These are phyloP conservation scores for Groenewaldozyma salmanticensis DNA, from an alignment of 805 yeast genomes.

Conservation along the genomic window DNA sequence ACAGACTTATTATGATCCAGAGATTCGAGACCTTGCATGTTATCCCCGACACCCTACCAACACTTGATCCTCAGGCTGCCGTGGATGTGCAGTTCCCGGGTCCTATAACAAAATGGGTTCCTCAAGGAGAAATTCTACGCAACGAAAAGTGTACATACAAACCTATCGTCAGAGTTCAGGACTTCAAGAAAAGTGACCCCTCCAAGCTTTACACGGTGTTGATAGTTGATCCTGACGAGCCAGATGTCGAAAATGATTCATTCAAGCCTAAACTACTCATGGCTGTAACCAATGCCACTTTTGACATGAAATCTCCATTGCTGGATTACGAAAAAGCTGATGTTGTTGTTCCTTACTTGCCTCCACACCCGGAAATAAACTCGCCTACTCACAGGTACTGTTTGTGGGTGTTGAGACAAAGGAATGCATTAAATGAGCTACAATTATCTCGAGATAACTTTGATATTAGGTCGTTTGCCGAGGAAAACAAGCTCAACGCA, in stretches of 20 bases:
- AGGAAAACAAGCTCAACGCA: conserved; percentile 47
- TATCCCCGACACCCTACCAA: conserved; percentile 91
- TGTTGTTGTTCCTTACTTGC: conserved; percentile 50
- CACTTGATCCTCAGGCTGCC: conserved; percentile 70
- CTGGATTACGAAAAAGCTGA: conserved; percentile 29
- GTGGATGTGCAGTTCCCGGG: conserved; percentile 69
- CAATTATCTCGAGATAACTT: conserved; percentile 40
- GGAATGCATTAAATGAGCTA: conserved; percentile 8
- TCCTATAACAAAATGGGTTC: conserved; percentile 49
- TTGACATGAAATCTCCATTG: conserved; percentile 48
- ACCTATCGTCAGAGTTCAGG: conserved; percentile 71
- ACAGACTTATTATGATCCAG: conserved; percentile 78
- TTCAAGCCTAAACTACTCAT: conserved; percentile 66
- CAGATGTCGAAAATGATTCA: conserved; percentile 60
- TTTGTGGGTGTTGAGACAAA: conserved; percentile 85
- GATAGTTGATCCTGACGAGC: conserved; percentile 86
- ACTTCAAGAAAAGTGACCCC: conserved; percentile 44
- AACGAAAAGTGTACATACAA: conserved; percentile 63
- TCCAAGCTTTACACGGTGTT: conserved; percentile 59
- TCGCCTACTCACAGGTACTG: conserved; percentile 72
- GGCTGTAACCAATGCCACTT: conserved; percentile 60
- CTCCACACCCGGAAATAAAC: conserved; percentile 87
- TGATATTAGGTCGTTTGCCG: conserved; percentile 62
- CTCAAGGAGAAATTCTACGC: conserved; percentile 69
- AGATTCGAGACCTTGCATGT: conserved; percentile 76